Evolutionary conservation across 192 early-diverging fungal species (phyloP), one percentile per base, ranked within the genome.

Genomic region (Coemansia erecta): DNA sequence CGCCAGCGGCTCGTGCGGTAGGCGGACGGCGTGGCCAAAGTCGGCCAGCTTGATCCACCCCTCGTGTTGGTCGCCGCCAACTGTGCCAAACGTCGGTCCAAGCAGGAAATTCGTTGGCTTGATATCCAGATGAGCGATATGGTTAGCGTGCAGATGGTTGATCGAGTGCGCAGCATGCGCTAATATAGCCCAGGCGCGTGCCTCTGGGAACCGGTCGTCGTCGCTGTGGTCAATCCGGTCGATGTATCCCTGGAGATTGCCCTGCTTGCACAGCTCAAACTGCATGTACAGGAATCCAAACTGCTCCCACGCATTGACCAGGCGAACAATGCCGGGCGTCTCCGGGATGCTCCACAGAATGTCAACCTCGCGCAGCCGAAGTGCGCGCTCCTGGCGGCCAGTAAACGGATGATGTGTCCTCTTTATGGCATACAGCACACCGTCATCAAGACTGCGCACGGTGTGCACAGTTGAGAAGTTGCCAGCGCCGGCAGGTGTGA

Each of bases 231-330:
- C 63, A 4, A 55, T 31, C 21, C 19, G 50, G 46, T 74, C 76
- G 26, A 81, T 60, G 17, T 61, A 68, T 21, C n/a, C 60, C 10
- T 61, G 80, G 3, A 82, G 83, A 77, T 80, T 93, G 65, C 93
- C 94, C 46, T 81, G 64, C 31, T 82, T 84, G 70, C 92, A 94
- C 28, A 96, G 82, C 67, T 96, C 94, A 65, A 91, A 88, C 62
- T 94, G 92, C 60, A 98, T 74, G 63, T 90, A 93, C 23, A 98
- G 70, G 63, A 86, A 84, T 2, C 94, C 94, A 26, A 78, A 76
- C 72, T 98, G 93, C 56, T 95, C 92, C 96, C 96, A 98, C 0
- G 96, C 94, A 63, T 82, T 77, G 35, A 87, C 40, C 6, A 98
- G 69, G 49, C 86, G 70, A 31, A 96, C 78, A 52, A 89, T 86